A percentile compares a stretch with the other conserved stretches of the same genome.
Conservation (phyloP, 768 basidiomycete species). For the Tricholoma sp. region DNA sequence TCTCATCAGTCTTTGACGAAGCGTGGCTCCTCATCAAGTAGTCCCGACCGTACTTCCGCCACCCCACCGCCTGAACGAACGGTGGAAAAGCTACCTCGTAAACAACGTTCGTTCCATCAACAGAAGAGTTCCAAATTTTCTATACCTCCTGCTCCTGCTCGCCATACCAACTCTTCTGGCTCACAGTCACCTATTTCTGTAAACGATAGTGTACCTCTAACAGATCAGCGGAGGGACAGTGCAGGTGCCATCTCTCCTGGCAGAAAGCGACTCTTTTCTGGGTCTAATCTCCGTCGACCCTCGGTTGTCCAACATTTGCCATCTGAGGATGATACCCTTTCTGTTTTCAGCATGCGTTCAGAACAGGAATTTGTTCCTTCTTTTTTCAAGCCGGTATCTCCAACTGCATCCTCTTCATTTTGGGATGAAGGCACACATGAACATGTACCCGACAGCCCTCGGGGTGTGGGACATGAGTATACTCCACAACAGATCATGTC, state of each 20-base stretch:
- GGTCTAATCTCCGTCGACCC: constrained; percentile 46
- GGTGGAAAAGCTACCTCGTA: constrained; percentile 30
- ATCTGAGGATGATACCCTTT: constrained; percentile 50
- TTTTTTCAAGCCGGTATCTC: constrained; percentile 18
- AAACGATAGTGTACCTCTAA: constrained; percentile 6
- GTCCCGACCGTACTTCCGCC: constrained; percentile 21
- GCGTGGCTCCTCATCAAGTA: constrained; percentile 21
- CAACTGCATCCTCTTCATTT: constrained; percentile 30
- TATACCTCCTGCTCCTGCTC: constrained; percentile 37
- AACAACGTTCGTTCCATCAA: constrained; percentile 64
- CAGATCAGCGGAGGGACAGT: constrained; percentile 24
- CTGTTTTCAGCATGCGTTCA: constrained; percentile 48
- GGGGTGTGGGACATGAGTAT: constrained; percentile 36
- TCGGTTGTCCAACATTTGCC: constrained; percentile 41
- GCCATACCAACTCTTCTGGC: constrained; percentile 26
- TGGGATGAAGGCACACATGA: constrained; percentile 45
- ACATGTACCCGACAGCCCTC: constrained; percentile 30
- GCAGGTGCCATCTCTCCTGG: constrained; percentile 22
- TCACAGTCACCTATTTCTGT: constrained; percentile 21
- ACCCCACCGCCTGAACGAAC: constrained; percentile 24
- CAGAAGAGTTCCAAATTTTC: constrained; percentile 51
- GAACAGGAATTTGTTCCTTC: constrained; percentile 30
- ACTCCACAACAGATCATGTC: constrained; percentile 64
- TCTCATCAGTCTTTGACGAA: constrained; percentile 54
- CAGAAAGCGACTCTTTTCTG: constrained; percentile 62